A percentile compares a stretch with the other conserved stretches of the same genome.
These are phyloP conservation scores for Fonsecaea erecta DNA, from an alignment of 2,329 filamentous ascomycete genomes.

Conservation along the genomic window DNA sequence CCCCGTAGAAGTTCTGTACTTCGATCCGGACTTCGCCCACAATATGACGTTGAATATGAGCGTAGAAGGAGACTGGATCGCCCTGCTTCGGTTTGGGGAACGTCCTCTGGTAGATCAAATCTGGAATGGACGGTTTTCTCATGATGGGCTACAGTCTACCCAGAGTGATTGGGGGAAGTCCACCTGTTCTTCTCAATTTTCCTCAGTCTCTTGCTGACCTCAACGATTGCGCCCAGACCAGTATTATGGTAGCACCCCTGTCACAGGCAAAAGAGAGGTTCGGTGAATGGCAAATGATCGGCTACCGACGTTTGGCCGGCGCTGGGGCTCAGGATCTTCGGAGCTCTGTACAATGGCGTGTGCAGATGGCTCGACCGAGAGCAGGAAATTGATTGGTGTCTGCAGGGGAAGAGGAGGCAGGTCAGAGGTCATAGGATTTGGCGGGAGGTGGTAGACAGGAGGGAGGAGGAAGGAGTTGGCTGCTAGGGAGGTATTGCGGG, in stretches of 20 bases:
- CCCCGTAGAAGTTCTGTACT: slow-evolving; percentile 67
- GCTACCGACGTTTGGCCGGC: slow-evolving; percentile 5
- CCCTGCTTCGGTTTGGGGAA: slow-evolving; percentile 61
- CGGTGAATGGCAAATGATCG: slow-evolving; percentile 4
- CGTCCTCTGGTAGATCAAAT: slow-evolving; percentile 62
- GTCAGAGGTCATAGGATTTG: not conserved
- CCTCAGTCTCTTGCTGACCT: not conserved
- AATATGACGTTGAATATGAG: slow-evolving; percentile 64
- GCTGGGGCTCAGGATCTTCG: slow-evolving; percentile 1
- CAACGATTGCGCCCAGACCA: not conserved
- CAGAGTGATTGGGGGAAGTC: not conserved
- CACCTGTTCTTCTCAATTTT: not conserved
- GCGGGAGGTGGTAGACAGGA: not conserved
- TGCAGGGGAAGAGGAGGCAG: not conserved
- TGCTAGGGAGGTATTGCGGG: not conserved
- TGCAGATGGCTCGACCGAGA: not conserved
- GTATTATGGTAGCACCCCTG: not conserved
- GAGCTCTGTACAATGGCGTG: not conserved
- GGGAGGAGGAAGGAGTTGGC: not conserved
- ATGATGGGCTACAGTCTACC: slow-evolving; percentile 47
- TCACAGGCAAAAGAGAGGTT: not conserved
- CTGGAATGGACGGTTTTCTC: slow-evolving; percentile 64
- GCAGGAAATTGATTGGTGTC: not conserved
- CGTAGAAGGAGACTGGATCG: slow-evolving; percentile 63
- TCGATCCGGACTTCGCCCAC: slow-evolving; percentile 69